Evolutionary conservation across 73 alveolate species (phyloP).

Genomic region (Stentor coeruleus): DNA sequence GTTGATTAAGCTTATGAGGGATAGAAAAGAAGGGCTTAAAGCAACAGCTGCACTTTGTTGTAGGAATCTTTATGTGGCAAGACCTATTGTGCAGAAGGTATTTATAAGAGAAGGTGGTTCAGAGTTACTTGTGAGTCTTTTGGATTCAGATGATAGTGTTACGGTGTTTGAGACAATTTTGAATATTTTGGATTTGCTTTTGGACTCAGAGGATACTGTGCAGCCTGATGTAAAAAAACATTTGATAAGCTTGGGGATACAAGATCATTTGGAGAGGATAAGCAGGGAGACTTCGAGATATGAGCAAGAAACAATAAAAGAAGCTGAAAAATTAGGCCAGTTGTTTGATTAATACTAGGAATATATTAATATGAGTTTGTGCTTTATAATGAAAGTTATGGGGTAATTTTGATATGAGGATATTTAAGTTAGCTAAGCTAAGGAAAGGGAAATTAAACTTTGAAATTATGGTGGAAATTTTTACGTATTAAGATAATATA

Average conservation of each 20-base stretch:
- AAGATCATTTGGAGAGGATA: background rate
- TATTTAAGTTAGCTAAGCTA: too few species aligned
- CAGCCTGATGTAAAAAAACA: background rate
- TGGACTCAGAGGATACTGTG: background rate
- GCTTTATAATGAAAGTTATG: too few species aligned
- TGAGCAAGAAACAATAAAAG: conserved; percentile 24
- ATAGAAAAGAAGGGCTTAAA: conserved; percentile 21
- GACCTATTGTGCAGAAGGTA: conserved; percentile 18
- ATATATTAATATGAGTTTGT: too few species aligned
- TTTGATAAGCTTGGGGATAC: background rate
- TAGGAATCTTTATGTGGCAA: conserved; percentile 14
- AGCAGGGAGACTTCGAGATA: background rate
- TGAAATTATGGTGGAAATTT: too few species aligned
- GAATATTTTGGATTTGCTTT: background rate
- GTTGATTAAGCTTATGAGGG: background rate
- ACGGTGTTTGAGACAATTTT: conserved; percentile 13
- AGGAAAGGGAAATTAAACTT: too few species aligned
- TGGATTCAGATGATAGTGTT: conserved; percentile 8
- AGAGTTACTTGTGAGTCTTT: background rate
- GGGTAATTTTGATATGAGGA: too few species aligned
- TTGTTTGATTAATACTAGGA: background rate
- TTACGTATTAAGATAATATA: too few species aligned
- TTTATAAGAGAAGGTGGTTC: background rate
- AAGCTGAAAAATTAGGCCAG: conserved; percentile 2
- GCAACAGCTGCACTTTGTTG: conserved; percentile 17